Base-by-base conservation (phyloP, 2,329 filamentous ascomycete species). In the Exophiala viscosa region DNA sequence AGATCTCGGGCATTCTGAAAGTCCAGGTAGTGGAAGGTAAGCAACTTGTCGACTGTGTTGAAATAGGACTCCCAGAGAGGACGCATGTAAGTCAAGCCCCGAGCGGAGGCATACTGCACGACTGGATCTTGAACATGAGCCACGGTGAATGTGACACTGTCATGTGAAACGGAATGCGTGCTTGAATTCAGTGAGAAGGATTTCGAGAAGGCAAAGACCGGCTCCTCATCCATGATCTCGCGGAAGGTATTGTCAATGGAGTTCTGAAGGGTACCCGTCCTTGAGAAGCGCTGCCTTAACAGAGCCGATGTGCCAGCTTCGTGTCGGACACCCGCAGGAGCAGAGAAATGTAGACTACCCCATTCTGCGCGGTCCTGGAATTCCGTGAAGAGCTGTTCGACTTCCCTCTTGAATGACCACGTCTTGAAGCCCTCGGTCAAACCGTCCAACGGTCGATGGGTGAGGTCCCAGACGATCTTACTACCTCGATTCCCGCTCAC, bases 51-150 rank as follows among this genome's bases (percentile, higher is more conserved):
- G 2, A 80, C 74, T 5, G 75, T 78, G 2, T 72, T 66, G 64
- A 91, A 90, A 76, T 86, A 90, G 0, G 85, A 87, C 57, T 82
- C 78, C 89, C 89, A 95, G 5, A 93, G 70, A 2, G 88, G 89
- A 41, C 82, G 79, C 88, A 95, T 92, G 61, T 79, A 73, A 1
- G 87, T 91, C 58, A 91, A 69, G 1, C 89, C 89, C 38, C 87
- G 81, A 20, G 86, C 82, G 7, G 88, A 82, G 20, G 88, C 87
- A 70, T 83, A 95, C 62, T 92, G 88, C 6, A 87, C 84, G 14
- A 92, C 85, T 0, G 87, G 86, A 60, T 90, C 81, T 62, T 93
- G 89, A 23, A 87, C 81, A 55, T 90, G 82, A 2, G 86, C 83
- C 60, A 93, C 79, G 0, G 87, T 91, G 67, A 93, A 93, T 2